Percentiles rank a stretch among this genome's conserved stretches.
These are phyloP conservation scores for Eragrostis nindensis DNA, from an alignment of 176 grass and related monocot species.

Conservation along the genomic window DNA sequence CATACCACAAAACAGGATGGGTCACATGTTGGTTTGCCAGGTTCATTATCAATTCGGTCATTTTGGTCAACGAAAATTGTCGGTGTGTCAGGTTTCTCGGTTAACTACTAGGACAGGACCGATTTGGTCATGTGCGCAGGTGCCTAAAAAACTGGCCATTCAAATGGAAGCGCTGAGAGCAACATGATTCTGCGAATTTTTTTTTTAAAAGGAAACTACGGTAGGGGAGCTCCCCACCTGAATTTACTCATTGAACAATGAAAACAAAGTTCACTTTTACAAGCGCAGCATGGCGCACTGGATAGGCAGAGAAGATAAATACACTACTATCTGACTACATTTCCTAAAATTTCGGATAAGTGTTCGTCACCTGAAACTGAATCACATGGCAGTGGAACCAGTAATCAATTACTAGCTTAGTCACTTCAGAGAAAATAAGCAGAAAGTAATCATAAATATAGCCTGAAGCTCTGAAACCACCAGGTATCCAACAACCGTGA, in stretches of 20 bases:
- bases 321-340: too few relatives aligned
- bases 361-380: constrained; percentile 36
- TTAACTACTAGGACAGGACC: constrained; percentile 13
- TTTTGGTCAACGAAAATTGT: constrained; percentile 28
- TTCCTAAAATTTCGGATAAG: neutral
- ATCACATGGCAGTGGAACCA: neutral
- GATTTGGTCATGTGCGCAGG: too few relatives aligned
- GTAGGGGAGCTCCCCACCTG: too few relatives aligned
- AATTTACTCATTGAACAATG: too few relatives aligned
- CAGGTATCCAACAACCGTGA: neutral
- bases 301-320: too few relatives aligned
- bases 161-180: neutral
- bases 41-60: constrained; percentile 24
- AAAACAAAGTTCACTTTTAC: too few relatives aligned
- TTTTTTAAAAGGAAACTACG: too few relatives aligned
- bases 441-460: neutral
- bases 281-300: too few relatives aligned
- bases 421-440: neutral
- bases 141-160: constrained; percentile 19
- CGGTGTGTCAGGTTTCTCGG: constrained; percentile 31
- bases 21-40: constrained; percentile 25
- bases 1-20: neutral
- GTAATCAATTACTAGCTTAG: neutral
- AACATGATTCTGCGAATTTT: constrained; percentile 17
- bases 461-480: neutral